phyloP scores from a whole-genome alignment of 2,329 filamentous ascomycete species.

The Botrytis tulipae region DNA sequence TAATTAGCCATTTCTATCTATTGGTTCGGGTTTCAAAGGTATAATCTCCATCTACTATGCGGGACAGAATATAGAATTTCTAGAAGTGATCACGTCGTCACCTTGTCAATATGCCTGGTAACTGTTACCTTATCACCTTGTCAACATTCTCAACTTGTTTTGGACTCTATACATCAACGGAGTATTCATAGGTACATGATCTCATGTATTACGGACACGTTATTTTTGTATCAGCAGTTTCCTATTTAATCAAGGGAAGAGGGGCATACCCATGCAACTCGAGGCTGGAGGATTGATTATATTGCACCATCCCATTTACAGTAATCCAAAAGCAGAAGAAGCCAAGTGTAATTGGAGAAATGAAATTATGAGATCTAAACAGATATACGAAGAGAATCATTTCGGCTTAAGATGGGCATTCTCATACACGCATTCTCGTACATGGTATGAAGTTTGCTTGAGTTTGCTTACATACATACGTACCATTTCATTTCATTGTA shows the following conservation, averaged over 20 bases:
- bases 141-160: conserved; percentile 9
- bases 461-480: not conserved
- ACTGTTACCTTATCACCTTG: not conserved
- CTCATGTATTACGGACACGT: conserved; percentile 3
- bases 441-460: not conserved
- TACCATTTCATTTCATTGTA: not conserved
- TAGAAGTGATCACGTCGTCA: not conserved
- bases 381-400: conserved; percentile 2
- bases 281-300: conserved; percentile 18
- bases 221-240: conserved; percentile 4
- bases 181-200: not conserved
- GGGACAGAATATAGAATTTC: conserved; percentile 9
- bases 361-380: conserved; percentile 1
- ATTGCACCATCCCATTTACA: not conserved
- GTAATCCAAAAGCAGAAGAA: not conserved
- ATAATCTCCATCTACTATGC: not conserved
- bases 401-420: conserved; percentile 1
- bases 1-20: not conserved
- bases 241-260: not conserved
- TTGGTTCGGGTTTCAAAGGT: not conserved
- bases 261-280: not conserved
- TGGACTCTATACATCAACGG: not conserved
- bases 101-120: conserved; percentile 4
- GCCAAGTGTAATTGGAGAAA: not conserved
- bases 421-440: not conserved